phyloP scores from a whole-genome alignment of 257 asterid genomes.

The Cinchona pubescens region DNA sequence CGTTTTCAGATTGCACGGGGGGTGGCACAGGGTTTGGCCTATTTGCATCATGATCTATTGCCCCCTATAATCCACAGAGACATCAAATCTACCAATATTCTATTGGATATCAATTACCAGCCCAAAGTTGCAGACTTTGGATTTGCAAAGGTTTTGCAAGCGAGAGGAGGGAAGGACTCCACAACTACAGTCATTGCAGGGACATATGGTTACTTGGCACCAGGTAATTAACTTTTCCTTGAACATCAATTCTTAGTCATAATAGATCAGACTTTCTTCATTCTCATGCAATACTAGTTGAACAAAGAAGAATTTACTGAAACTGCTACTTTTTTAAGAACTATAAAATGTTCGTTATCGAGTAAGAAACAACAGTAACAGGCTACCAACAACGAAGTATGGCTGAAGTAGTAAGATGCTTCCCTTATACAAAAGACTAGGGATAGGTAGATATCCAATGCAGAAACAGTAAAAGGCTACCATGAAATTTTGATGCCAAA shows the following conservation, averaged over 20 bases:
- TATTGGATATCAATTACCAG: constrained; percentile 64
- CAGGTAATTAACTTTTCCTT: constrained; percentile 47
- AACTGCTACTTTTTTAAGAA: too few species aligned
- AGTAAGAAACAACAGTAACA: too few species aligned
- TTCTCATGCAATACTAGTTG: not conserved
- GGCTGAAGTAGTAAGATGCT: too few species aligned
- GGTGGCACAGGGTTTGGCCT: constrained; percentile 83
- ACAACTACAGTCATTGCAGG: constrained; percentile 72
- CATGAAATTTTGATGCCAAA: not conserved
- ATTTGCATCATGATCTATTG: constrained; percentile 79
- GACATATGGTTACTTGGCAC: constrained; percentile 93
- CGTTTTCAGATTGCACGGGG: constrained; percentile 80
- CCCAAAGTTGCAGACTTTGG: constrained; percentile 95
- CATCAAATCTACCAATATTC: constrained; percentile 77
- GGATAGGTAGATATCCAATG: too few species aligned
- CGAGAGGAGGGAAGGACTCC: constrained; percentile 67
- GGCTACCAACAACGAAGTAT: too few species aligned
- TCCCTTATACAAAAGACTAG: too few species aligned
- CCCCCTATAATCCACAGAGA: constrained; percentile 82
- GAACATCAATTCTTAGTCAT: not conserved
- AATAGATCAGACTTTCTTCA: not conserved
- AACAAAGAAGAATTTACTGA: not conserved
- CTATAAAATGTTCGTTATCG: too few species aligned
- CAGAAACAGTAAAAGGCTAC: not conserved
- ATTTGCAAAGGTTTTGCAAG: constrained; percentile 83